Percentiles rank a stretch among this genome's conserved stretches.
These are phyloP conservation scores for Achaetomium macrosporum DNA, from an alignment of 2,329 filamentous ascomycete genomes.

Conservation along the genomic window DNA sequence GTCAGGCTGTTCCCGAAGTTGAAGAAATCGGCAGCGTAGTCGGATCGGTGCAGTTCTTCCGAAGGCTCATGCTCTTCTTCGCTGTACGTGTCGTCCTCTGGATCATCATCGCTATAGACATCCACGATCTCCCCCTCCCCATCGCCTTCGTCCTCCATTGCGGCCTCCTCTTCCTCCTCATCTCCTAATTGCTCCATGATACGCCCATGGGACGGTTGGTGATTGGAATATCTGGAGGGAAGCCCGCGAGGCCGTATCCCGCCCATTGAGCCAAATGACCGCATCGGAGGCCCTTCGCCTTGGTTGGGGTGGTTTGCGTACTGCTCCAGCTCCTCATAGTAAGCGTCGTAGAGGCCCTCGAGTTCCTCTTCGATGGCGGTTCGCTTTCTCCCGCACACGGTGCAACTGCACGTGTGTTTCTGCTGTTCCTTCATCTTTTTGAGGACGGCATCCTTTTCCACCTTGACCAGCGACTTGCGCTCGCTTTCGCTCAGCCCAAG, in stretches of 20 bases:
- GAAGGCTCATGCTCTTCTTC: constrained; percentile 53
- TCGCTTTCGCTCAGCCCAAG: constrained; percentile 89
- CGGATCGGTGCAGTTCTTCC: constrained; percentile 51
- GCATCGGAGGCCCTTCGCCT: constrained; percentile 63
- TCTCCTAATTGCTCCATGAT: constrained; percentile 62
- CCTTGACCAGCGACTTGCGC: constrained; percentile 90
- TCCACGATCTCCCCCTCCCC: constrained; percentile 42
- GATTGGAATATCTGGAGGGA: constrained; percentile 53
- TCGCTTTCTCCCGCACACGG: constrained; percentile 91
- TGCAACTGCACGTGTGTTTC: constrained; percentile 97
- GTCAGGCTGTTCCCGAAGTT: constrained; percentile 96
- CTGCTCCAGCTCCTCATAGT: constrained; percentile 96
- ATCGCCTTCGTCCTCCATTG: constrained; percentile 43
- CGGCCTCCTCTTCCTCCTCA: constrained; percentile 50
- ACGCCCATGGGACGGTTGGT: constrained; percentile 68
- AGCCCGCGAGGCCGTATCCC: constrained; percentile 53
- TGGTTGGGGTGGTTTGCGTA: constrained; percentile 80
- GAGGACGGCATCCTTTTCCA: constrained; percentile 95
- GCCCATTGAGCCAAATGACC: constrained; percentile 52
- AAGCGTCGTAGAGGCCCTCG: constrained; percentile 95
- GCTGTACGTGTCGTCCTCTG: constrained; percentile 50
- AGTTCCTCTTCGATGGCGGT: constrained; percentile 97
- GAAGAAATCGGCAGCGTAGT: constrained; percentile 78
- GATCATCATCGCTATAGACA: constrained; percentile 58
- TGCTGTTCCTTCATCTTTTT: constrained; percentile 99